Percentiles rank a stretch among this genome's conserved stretches.
phyloP scores from a whole-genome alignment of 2,329 filamentous ascomycete species.

The Rosellinia necatrix region DNA sequence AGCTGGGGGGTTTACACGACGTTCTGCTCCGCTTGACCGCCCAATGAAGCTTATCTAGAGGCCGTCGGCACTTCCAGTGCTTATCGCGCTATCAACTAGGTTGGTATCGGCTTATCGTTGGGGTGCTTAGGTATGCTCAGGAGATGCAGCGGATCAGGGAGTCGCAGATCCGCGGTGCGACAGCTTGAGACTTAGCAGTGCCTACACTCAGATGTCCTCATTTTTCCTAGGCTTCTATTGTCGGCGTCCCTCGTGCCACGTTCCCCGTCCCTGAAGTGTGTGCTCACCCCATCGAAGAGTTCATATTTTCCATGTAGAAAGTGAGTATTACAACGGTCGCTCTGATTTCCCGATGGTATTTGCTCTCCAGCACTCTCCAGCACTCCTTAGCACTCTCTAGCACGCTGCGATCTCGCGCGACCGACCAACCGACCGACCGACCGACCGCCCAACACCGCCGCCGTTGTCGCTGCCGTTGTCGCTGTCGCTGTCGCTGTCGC shows the following conservation, averaged over 20 bases:
- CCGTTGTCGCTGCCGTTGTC: background rate
- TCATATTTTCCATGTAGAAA: conserved; percentile 35
- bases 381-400: too few species aligned
- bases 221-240: conserved; percentile 16
- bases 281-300: background rate
- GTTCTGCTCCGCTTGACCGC: conserved; percentile 16
- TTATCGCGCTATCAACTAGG: conserved; percentile 21
- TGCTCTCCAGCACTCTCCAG: too few species aligned
- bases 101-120: conserved; percentile 19
- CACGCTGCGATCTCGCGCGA: conserved; percentile 14
- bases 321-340: conserved; percentile 11
- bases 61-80: conserved; percentile 8
- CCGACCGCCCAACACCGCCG: too few species aligned
- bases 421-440: conserved; percentile 6
- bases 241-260: background rate
- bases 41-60: background rate
- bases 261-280: background rate
- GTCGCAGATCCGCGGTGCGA: conserved; percentile 29
- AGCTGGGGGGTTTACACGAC: too few species aligned
- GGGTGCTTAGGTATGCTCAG: conserved; percentile 13
- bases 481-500: background rate
- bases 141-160: conserved; percentile 24
- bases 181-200: conserved; percentile 34
- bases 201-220: conserved; percentile 20
- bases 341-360: conserved; percentile 22